Evolutionary conservation across 1,284 basidiomycete species (phyloP), one percentile per base, ranked within the genome.

Genomic region (Sporisorium reilianum): DNA sequence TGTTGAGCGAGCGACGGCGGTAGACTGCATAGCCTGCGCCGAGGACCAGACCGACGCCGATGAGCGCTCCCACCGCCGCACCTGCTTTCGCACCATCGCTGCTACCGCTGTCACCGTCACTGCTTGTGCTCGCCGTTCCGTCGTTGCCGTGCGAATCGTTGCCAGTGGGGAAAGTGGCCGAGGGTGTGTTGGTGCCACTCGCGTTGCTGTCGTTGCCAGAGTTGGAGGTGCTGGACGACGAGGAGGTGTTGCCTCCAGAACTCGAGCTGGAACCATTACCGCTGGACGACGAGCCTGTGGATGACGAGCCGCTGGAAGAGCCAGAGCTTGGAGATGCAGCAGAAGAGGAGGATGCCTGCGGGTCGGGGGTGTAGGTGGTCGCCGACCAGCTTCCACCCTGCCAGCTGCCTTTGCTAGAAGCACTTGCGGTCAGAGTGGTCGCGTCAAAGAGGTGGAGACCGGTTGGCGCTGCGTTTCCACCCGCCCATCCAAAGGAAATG

Each of bases 1-100:
- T 63, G 60, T 66, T 59, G 50, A 66, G 55, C 36, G 77, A 49
- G 16, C 67, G 56, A 18, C 64, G 68, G 14, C 78, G 64, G 51
- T 81, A 80, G 9, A 64, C 45, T 14, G 63, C 57, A 38, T 81
- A 82, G 12, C 71, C 80, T 2, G 60, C 80, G 8, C 78, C 80
- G 6, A 72, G 65, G 12, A 79, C 64, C 16, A 82, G 70, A n/a
- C 79, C 80, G 8, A 57, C 69, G 1, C 78, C 80, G 14, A 82
- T 28, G 25, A 82, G 38, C 3, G 70, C 73, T 3, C 79, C 80
- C 12, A 82, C 18, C 3, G 72, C 69, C 1, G 79, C 78, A 5
- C 80, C 80, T 20, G 80, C 80, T 25, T 76, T 82, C 22, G 45
- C 49, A 38, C 55, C 40, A 18, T 38, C 32, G 41, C 46, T 38